phyloP scores from a whole-genome alignment of 2,329 filamentous ascomycete genomes.

The Pseudogymnoascus sp. region DNA sequence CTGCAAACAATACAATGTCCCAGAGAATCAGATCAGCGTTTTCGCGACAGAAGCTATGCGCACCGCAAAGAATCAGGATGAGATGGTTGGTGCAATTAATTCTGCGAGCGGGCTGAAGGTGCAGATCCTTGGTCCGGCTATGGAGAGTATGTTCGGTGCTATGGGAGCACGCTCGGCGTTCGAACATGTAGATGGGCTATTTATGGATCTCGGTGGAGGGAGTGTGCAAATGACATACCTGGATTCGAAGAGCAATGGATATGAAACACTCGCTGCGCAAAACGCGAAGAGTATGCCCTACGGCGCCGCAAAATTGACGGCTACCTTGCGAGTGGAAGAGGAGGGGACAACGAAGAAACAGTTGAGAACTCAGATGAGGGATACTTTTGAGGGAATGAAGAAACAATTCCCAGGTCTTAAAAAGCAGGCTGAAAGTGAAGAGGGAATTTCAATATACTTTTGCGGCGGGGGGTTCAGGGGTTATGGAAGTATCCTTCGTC shows the following conservation, averaged over 20 bases:
- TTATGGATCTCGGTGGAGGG: slow-evolving; percentile 78
- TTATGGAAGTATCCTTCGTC: slow-evolving; percentile 85
- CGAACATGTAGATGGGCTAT: slow-evolving; percentile 60
- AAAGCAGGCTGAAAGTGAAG: slow-evolving; percentile 30
- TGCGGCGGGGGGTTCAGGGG: slow-evolving; percentile 86
- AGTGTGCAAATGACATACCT: slow-evolving; percentile 59
- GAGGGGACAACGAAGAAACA: slow-evolving; percentile 37
- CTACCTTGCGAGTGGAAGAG: slow-evolving; percentile 33
- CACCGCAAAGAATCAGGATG: slow-evolving; percentile 62
- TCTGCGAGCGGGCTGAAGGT: slow-evolving; percentile 58
- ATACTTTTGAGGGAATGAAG: slow-evolving; percentile 49
- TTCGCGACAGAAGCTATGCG: slow-evolving; percentile 87
- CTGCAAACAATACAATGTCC: slow-evolving; percentile 62
- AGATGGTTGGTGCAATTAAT: slow-evolving; percentile 59
- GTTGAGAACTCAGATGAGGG: slow-evolving; percentile 43
- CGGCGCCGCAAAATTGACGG: slow-evolving; percentile 49
- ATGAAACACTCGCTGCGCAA: slow-evolving; percentile 45
- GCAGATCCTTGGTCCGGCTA: slow-evolving; percentile 63
- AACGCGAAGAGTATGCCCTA: slow-evolving; percentile 51
- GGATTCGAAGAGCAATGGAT: slow-evolving; percentile 37
- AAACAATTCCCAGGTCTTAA: slow-evolving; percentile 42
- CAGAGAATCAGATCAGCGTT: slow-evolving; percentile 55
- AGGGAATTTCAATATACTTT: slow-evolving; percentile 65
- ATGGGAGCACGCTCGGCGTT: slow-evolving; percentile 75
- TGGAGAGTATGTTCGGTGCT: slow-evolving; percentile 76